Base-by-base conservation (phyloP, 164 flowering plant species). In the Dillenia suffruticosa region DNA sequence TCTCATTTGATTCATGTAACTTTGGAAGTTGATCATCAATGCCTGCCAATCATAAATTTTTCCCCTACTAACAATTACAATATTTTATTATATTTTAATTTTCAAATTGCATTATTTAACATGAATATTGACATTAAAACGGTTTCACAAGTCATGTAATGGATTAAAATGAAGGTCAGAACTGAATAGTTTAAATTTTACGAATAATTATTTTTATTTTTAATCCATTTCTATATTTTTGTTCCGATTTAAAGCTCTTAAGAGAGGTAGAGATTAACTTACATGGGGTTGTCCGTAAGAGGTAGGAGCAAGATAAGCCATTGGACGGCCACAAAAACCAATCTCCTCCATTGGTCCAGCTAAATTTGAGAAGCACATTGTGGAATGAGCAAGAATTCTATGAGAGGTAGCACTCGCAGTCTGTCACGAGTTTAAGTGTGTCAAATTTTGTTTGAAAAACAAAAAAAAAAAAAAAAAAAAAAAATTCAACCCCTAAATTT, bases 231-330 rank as follows among this genome's bases (percentile, higher is more conserved):
- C 22, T 19, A 19, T 19, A 1, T 19, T 19, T 19, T 19, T 19
- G 22, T 19, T 19, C 22, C 1, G 22, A 19, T 19, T 19, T 19
- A 19, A 19, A 19, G 1, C 22, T 19, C 22, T 19, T 19, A 19
- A 19, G 22, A 19, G 22, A 19, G 22, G 22, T 19, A 19, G 22
- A 1, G 22, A 19, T 19, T 12, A 44, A 58, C 72, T 59, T 72
- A 83, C 90, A 10, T 81, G 86, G 15, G 89, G 82, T 16, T 66
- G 78, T 2, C 90, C 92, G 45, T 74, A 83, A 53, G 73, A 79
- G 49, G 61, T 67, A 12, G 96, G 86, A 64, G 96, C 90, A 46
- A 87, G 48, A 65, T 66, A 87, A 52, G 70, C 63, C n/a, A 86
- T 48, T 1, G 82, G 84, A 64, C 82, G 83, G 13, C 89, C 92